Base-by-base conservation (phyloP, 2,329 filamentous ascomycete genomes). In the Aulographum hederae region DNA sequence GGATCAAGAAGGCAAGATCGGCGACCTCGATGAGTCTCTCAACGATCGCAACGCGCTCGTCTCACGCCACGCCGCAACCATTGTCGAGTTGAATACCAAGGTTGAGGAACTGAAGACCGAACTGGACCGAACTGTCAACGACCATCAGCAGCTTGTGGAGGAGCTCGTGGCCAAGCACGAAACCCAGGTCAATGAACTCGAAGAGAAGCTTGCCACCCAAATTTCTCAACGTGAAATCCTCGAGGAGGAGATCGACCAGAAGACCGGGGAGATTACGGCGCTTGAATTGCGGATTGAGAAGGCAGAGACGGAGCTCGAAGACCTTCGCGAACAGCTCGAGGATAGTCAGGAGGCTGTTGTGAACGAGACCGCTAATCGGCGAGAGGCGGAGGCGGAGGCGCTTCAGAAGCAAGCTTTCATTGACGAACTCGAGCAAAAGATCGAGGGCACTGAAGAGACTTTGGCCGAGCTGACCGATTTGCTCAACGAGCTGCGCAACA, bases 11-110 rank as follows among this genome's bases (percentile, higher is more conserved):
- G 8, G n/a, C 8, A 25, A n/a, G 21, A 25, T 25, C n/a, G 21
- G 8, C n/a, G 21, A 25, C 8, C n/a, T 25, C 8, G 21, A 25
- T 8, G 21, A 25, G 21, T 8, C 8, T 25, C 8, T 25, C 17
- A 39, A 43, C 3, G 46, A 56, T 14, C 48, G 53, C 23, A 46
- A 53, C n/a, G 46, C 38, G 6, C 45, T 42, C 16, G n/a, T n/a
- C n/a, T n/a, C n/a, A n/a, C n/a, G n/a, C n/a, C n/a, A n/a, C n/a
- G n/a, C n/a, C n/a, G n/a, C 43, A 12, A 50, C 52, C 6, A 40
- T 62, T 20, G 45, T 56, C 11, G 43, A 43, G 10, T 61, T 58
- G 37, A 50, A 48, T 18, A 36, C 39, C 6, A 55, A 61, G 19
- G 49, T 59, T 31, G 40, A 47, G 15, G 43, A 45, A 11, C 42